These are phyloP conservation scores for Maudiozyma saulgeensis DNA, from an alignment of 805 yeast species.

Conservation along the genomic window DNA sequence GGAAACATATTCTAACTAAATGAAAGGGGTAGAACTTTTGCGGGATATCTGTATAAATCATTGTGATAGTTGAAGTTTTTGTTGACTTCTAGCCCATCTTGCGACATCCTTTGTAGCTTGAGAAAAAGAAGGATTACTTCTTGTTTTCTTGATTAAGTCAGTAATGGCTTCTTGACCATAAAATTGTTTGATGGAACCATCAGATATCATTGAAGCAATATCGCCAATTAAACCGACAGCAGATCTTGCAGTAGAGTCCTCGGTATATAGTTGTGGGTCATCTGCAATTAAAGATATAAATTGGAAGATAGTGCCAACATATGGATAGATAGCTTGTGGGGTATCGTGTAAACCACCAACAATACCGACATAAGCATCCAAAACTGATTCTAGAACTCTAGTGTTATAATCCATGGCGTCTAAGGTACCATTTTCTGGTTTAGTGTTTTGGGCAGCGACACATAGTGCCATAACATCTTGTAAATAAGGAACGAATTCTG, in stretches of 20 bases:
- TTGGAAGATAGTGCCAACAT: constrained; percentile 58
- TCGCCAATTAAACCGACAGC: constrained; percentile 91
- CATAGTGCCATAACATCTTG: constrained; percentile 74
- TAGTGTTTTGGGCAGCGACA: constrained; percentile 50
- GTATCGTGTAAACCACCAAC: constrained; percentile 75
- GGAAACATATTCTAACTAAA: too few relatives aligned
- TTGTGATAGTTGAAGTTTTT: constrained; percentile 23
- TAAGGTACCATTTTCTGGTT: constrained; percentile 55
- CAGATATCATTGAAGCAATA: constrained; percentile 75
- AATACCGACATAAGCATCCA: constrained; percentile 92
- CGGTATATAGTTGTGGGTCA: constrained; percentile 50
- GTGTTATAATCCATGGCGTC: constrained; percentile 73
- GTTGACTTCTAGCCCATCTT: constrained; percentile 88
- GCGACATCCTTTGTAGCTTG: constrained; percentile 81
- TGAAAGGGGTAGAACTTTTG: too few relatives aligned
- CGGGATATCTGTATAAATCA: constrained; percentile 2
- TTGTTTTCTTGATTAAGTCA: constrained; percentile 63
- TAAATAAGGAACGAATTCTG: constrained; percentile 64
- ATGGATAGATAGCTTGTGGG: constrained; percentile 57
- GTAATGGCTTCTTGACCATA: constrained; percentile 73
- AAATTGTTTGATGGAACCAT: constrained; percentile 59
- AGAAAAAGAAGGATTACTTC: constrained; percentile 51
- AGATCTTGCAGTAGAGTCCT: constrained; percentile 68
- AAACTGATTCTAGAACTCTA: constrained; percentile 72
- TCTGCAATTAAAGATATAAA: constrained; percentile 52